These are phyloP conservation scores for Pisolithus tinctorius DNA, from an alignment of 768 basidiomycete genomes.

Conservation along the genomic window DNA sequence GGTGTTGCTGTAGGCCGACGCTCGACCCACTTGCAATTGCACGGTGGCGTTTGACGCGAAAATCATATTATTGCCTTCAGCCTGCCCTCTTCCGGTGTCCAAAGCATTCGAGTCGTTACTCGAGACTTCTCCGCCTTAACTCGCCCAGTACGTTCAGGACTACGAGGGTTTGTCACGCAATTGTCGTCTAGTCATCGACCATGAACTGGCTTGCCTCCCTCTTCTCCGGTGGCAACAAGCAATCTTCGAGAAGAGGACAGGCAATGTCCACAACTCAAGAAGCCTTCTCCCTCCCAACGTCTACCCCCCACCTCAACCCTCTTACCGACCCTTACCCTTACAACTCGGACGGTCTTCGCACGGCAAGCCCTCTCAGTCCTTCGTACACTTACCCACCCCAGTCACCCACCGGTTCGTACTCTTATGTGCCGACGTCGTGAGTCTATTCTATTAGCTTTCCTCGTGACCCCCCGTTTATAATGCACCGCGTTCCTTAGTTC, in stretches of 20 bases:
- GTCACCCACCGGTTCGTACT: constrained; percentile 45
- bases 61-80: not conserved
- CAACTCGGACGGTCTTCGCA: constrained; percentile 45
- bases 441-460: constrained; percentile 6
- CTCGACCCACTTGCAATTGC: not conserved
- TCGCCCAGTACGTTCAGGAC: not conserved
- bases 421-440: constrained; percentile 54
- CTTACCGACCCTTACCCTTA: constrained; percentile 60
- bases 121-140: not conserved
- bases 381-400: constrained; percentile 78
- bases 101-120: constrained; percentile 6
- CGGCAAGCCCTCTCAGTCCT: constrained; percentile 43
- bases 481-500: constrained; percentile 4
- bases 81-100: constrained; percentile 5
- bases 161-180: not conserved
- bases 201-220: constrained; percentile 75
- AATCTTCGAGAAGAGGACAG: constrained; percentile 50
- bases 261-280: constrained; percentile 77
- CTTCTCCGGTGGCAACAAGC: constrained; percentile 46
- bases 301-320: constrained; percentile 49
- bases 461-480: constrained; percentile 2
- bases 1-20: not conserved
- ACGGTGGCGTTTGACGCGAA: constrained; percentile 5
- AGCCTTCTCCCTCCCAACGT: constrained; percentile 80
- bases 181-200: constrained; percentile 10